Base-by-base conservation (phyloP, 345 rosid species). In the Euphorbia peplus region DNA sequence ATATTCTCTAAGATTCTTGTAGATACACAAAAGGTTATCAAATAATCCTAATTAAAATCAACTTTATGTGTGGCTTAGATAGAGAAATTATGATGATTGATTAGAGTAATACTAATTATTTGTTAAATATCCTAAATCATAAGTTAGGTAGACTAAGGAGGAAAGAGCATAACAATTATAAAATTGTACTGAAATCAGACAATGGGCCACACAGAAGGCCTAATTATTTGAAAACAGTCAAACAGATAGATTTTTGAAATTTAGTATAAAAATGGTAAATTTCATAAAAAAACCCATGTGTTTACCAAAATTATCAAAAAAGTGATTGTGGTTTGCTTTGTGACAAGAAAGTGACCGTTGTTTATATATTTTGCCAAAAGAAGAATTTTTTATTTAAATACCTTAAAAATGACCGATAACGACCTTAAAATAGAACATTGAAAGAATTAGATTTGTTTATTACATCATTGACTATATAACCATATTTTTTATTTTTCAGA, bases 1-100 rank as follows among this genome's bases (percentile, higher is more conserved):
- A 78, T 79, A 81, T 73, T 75, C 79, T 81, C 75, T 75, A 52
- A 76, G 85, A 79, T 79, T 80, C 80, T 73, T 60, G 51, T 68
- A 79, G 83, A 86, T 81, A 63, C 44, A 53, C 41, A 68, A 74
- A 72, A 70, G 65, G 18, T 75, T 71, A 73, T 74, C 55, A 60
- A 70, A 67, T 58, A 24, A 19, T 32, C 21, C 60, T n/a, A 68
- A 44, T 56, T 26, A 4, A 59, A 65, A 72, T 11, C n/a, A 52
- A 39, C 16, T 13, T 22, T 11, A 18, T 28, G 19, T n/a, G 32
- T n/a, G n/a, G n/a, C n/a, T n/a, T n/a, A n/a, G n/a, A 39, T 46
- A 52, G 69, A 29, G 51, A 69, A 78, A 82, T 86, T 67, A 79
- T 76, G 78, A 73, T 67, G 71, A 73, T 69, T 61, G 64, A 71